Conservation (phyloP, 768 basidiomycete genomes). For the Mycena pura region DNA sequence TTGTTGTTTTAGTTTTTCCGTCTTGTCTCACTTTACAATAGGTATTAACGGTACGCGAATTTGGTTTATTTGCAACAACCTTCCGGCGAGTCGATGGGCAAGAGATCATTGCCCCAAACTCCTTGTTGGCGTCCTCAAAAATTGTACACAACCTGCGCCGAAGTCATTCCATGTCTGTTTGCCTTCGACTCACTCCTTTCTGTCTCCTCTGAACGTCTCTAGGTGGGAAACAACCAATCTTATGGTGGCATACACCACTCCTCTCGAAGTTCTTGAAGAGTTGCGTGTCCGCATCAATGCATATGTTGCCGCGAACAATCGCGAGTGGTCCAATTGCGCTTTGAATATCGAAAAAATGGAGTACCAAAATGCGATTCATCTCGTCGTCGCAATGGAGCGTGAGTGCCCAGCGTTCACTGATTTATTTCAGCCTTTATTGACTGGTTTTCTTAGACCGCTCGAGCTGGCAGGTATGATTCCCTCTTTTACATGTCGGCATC, state of each 20-base stretch:
- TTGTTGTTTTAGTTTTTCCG: neutral
- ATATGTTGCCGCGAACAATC: conserved; percentile 67
- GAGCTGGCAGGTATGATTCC: no score
- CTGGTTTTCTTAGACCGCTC: conserved; percentile 58
- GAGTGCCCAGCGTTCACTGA: conserved; percentile 34
- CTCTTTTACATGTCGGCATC: no score
- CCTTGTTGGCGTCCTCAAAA: conserved; percentile 71
- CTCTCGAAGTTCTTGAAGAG: conserved; percentile 73
- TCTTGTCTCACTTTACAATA: conserved; percentile 31
- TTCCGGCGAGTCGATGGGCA: conserved; percentile 84
- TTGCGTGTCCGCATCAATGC: conserved; percentile 62
- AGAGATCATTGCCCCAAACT: conserved; percentile 80
- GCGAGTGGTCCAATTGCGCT: conserved; percentile 72
- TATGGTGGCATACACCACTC: conserved; percentile 71
- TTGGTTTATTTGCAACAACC: conserved; percentile 80
- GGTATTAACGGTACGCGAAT: conserved; percentile 71
- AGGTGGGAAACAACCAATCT: conserved; percentile 76
- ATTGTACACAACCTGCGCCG: conserved; percentile 81
- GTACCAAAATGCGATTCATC: conserved; percentile 71
- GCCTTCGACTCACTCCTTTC: neutral
- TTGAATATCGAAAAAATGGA: conserved; percentile 85
- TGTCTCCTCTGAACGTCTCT: neutral
- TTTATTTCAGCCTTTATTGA: neutral
- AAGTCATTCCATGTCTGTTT: conserved; percentile 71
- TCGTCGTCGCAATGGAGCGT: conserved; percentile 78